These are phyloP conservation scores for Neltuma alba DNA, from an alignment of 306 rosid genomes.

Conservation along the genomic window DNA sequence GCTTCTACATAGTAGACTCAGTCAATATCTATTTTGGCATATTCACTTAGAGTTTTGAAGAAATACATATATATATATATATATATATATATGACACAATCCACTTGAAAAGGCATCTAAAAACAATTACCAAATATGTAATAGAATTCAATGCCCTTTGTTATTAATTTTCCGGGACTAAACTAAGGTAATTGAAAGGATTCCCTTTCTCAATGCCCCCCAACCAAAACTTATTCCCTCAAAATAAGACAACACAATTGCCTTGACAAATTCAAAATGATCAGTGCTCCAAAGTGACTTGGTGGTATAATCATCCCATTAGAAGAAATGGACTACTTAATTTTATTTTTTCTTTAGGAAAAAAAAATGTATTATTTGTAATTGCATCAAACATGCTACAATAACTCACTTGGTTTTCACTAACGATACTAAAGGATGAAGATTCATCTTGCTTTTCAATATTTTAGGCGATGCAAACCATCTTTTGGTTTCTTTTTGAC, in stretches of 20 bases:
- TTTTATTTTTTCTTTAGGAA: not conserved
- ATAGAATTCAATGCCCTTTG: not conserved
- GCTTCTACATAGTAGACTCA: not conserved
- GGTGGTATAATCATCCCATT: not conserved
- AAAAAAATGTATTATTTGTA: not conserved
- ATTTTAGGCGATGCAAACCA: not conserved
- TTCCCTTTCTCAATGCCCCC: not conserved
- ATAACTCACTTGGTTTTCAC: not conserved
- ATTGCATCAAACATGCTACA: not conserved
- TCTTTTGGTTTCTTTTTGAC: not conserved
- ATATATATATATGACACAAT: not conserved
- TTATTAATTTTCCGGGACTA: not conserved
- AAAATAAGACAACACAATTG: not conserved
- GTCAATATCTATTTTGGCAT: not conserved
- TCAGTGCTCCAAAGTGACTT: not conserved
- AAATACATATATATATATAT: not conserved
- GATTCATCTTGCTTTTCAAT: not conserved
- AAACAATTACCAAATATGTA: not conserved
- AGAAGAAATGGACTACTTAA: not conserved
- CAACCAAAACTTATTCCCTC: not conserved
- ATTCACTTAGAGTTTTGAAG: not conserved
- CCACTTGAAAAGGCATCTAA: not conserved
- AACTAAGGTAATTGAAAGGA: not conserved
- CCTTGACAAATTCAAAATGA: constrained; percentile 2
- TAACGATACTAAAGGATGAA: constrained; percentile 18